Base-by-base conservation (phyloP, 805 yeast genomes). In the Ogataea methylovora region DNA sequence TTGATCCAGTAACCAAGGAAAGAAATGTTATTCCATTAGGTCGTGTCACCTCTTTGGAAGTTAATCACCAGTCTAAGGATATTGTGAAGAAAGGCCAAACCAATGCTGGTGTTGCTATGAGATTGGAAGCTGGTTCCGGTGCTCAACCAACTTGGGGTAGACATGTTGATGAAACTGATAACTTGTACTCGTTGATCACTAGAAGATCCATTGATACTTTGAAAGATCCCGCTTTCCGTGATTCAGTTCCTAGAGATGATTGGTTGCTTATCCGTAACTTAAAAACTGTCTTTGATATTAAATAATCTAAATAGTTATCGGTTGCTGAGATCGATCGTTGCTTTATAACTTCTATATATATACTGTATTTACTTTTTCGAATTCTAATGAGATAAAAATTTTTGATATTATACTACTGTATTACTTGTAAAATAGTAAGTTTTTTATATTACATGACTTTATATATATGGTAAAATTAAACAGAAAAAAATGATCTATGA, bases 81-180 rank as follows among this genome's bases (percentile, higher is more conserved):
- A 60, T 67, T 21, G 95, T 88, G 30, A 84, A 86, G 67, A 92
- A 85, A 72, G 96, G 97, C 30, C 95, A 84, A 63, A 85, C 97
- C 10, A 75, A 83, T 48, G 97, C 95, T 19, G 99, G 99, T 75
- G 97, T 90, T 43, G 98, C 99, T 42, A 84, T 92, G 83, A 79
- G 98, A 69, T 71, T 92, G 53, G 98, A 92, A 37, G 82, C 85
- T 50, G 88, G 95, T 45, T 83, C 95, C 29, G 71, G 83, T 38
- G 90, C 84, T 44, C 95, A 87, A 65, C 97, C 98, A 36, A 79
- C 85, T 11, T 92, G 97, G 97, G 99, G 99, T 43, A 85, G 98
- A 68, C 99, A 92, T 56, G 94, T 92, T 48, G 95, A 87, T 60
- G 99, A 92, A 63, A 67, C 76, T 39, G 99, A 92, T 60, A 71